Base-by-base conservation (phyloP, 441 rosid genomes). In the Dalechampia spathulata region DNA sequence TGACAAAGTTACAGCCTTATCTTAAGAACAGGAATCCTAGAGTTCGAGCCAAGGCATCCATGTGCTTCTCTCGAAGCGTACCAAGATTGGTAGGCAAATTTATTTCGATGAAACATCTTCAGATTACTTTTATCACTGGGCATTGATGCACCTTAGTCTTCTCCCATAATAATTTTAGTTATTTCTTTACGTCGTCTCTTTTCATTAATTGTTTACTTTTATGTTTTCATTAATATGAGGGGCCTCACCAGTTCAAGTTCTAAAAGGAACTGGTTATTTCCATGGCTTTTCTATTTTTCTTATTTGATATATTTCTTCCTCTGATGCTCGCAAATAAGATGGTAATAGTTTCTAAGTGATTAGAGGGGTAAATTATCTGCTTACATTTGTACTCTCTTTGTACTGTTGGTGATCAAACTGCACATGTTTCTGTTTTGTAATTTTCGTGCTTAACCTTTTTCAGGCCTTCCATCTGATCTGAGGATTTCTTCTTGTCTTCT, bases 21-120 rank as follows among this genome's bases (percentile, higher is more conserved):
- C 80, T 91, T 37, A 86, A 86, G 73, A 53, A 88, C 66, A 83
- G 78, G 77, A 91, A 86, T 72, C 96, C 93, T 66, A 80, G 98
- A 66, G 72, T 91, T 71, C 81, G 98, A 50, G 96, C 98, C 23
- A 91, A 91, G 68, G 95, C 98, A 19, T 85, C 98, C 16, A 77
- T 78, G 74, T 91, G 83, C 81, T 83, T 82, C 63, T 74, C 82
- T 66, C 72, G 83, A 65, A 82, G 89, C 64, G 96, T 91, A 53
- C 85, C 83, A 2, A 83, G 55, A 37, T 61, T 91, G 85, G 98
- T 91, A 78, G 80, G 74, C 58, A 48, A 44, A 38, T 41, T 39
- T 4, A 51, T 46, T 21, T 38, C 19, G 52, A 27, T 23, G 23
- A 16, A 23, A 34, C 20, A n/a, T 48, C 21, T 53, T 3, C 38